Base-by-base conservation (phyloP, 345 rosid species). In the Syzygium oleosum region DNA sequence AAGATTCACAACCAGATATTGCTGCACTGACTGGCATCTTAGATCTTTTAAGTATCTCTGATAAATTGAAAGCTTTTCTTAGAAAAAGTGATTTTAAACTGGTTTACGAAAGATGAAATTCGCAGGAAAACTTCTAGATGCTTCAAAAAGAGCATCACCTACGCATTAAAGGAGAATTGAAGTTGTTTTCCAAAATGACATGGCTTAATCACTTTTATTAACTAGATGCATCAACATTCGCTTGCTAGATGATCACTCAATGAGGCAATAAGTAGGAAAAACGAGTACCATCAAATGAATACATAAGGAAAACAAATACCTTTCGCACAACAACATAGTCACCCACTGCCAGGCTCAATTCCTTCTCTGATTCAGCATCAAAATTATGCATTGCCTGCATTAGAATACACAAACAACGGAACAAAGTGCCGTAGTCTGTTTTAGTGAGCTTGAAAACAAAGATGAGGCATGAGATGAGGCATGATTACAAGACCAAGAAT, bases 291-390 rank as follows among this genome's bases (percentile, higher is more conserved):
- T 80, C 53, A 52, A 25, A 73, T 86, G 31, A 13, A 51, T 41
- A 17, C 52, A 68, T 34, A 22, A 41, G 51, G 78, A 84, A 63
- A 86, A 54, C 83, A 73, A 87, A 79, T 87, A 97, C 99, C 99
- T 97, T 92, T 87, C 99, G 92, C 65, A 97, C 99, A 78, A 97
- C 99, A 59, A 97, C 90, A 88, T 93, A 97, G 86, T 97, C 99
- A 86, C 99, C 99, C 84, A 90, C 92, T 3, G 92, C 88, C 94
- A 97, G 92, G 93, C 94, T 94, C 91, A 97, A 84, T 86, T 97
- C 99, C 91, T 96, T 96, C 90, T 96, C 99, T n/a, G 99, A 94
- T 85, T 93, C 97, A 80, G 98, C 97, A 77, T 86, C 78, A 86
- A 96, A 96, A 25, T 93, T 91, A 92, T 95, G 97, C 46, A 89